Base-by-base conservation (phyloP, 208 protist species). In the Strigomonas oncopelti region DNA sequence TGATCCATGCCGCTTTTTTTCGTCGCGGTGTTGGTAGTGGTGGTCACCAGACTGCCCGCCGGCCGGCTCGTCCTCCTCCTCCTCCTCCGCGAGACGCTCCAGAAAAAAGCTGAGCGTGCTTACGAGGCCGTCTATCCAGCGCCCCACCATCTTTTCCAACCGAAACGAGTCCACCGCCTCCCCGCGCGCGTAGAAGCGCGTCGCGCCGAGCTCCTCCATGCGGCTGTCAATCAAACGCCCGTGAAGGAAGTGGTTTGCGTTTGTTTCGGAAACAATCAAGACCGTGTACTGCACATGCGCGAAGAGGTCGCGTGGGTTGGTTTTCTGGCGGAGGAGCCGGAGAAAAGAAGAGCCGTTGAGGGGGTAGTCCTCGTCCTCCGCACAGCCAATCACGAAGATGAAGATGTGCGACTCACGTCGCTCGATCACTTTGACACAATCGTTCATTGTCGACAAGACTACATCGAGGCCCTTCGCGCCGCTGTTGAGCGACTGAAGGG, bases 131-230 rank as follows among this genome's bases (percentile, higher is more conserved):
- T n/a, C 51, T 25, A 70, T 77, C 82, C 82, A 93, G 29, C 55
- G 69, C 34, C 90, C 83, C 16, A 89, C 81, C 5, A 46, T 70
- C 34, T 61, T 59, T 59, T 90, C 71, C 27, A 87, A 34, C 1
- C 80, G 61, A 42, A 72, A 69, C 11, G 78, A 81, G 29, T 88
- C 88, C 46, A 86, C 75, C 27, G 76, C 85, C 53, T 91, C 85
- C 4, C 81, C 88, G 18, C 75, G 74, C 0, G 67, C 63, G 63
- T 77, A 81, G 52, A 87, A 85, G n/a, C 79, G 80, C 16, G 74
- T 76, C 32, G 65, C 84, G 54, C 84, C 81, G 1, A 92, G 78
- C 65, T 88, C 80, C 61, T 77, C 67, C 31, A 93, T 36, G 1
- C 78, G 77, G 2, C 72, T 74, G 48, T 93, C 85, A 24, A 93